These are phyloP conservation scores for Populus alba DNA, from an alignment of 345 rosid genomes.

Conservation along the genomic window DNA sequence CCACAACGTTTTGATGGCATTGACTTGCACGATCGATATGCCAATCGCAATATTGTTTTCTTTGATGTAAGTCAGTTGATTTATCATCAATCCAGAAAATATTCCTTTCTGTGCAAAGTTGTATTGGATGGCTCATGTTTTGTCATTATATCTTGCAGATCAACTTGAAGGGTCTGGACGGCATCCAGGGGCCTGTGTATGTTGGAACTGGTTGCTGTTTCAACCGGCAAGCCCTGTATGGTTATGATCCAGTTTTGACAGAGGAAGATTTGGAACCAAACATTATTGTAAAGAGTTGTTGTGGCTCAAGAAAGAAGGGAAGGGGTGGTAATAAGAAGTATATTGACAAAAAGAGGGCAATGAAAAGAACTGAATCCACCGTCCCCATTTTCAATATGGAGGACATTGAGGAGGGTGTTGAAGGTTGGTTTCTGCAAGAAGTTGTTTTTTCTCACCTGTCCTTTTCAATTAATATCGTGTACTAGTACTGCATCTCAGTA, in stretches of 20 bases:
- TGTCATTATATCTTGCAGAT: slow-evolving; percentile 49
- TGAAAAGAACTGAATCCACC: slow-evolving; percentile 90
- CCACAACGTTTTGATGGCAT: slow-evolving; percentile 99
- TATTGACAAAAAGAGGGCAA: slow-evolving; percentile 69
- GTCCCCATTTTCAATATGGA: slow-evolving; percentile 97
- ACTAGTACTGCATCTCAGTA: neutral
- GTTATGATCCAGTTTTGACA: slow-evolving; percentile 95
- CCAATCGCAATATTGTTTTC: slow-evolving; percentile 97
- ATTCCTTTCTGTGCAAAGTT: neutral
- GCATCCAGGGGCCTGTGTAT: slow-evolving; percentile 97
- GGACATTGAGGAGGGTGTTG: slow-evolving; percentile 95
- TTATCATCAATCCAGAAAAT: slow-evolving; percentile 4
- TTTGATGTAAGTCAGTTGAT: slow-evolving; percentile 71
- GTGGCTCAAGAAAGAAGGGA: slow-evolving; percentile 92
- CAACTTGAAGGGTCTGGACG: slow-evolving; percentile 97
- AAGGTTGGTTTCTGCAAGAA: slow-evolving; percentile 52
- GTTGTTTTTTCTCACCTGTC: neutral
- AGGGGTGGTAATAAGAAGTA: slow-evolving; percentile 67
- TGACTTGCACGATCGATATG: slow-evolving; percentile 99
- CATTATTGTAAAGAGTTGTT: slow-evolving; percentile 91
- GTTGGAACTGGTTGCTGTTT: slow-evolving; percentile 99
- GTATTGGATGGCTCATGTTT: slow-evolving; percentile 5
- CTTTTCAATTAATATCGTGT: neutral
- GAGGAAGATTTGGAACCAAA: slow-evolving; percentile 96
- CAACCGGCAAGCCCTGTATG: slow-evolving; percentile 97